Evolutionary conservation across 2,329 filamentous ascomycete genomes (phyloP).

Genomic region (Boeremia lycopersici): DNA sequence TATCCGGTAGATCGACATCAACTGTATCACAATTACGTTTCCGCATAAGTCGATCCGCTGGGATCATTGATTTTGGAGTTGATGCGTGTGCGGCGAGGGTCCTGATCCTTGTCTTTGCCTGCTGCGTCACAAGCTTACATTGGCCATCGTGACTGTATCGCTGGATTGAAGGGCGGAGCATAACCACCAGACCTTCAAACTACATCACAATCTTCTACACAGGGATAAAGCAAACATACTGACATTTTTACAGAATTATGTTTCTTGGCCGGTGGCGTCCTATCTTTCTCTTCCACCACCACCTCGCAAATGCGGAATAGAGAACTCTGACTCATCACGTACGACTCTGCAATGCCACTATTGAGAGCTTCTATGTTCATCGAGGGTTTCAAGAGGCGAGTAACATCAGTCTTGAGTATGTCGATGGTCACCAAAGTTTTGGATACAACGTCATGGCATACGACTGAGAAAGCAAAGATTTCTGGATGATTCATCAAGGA

Average conservation of each 20-base stretch:
- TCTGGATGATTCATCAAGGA: not conserved
- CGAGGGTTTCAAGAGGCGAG: not conserved
- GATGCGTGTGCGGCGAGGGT: not conserved
- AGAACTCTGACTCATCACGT: not conserved
- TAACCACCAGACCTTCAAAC: not conserved
- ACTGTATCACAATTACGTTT: too few species aligned
- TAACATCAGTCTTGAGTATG: not conserved
- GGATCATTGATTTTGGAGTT: too few species aligned
- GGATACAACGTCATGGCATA: not conserved
- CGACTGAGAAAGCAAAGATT: not conserved
- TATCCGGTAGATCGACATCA: too few species aligned
- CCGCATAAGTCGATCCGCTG: too few species aligned
- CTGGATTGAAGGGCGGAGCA: not conserved
- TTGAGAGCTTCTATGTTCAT: not conserved
- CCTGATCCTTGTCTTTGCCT: not conserved
- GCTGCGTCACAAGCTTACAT: not conserved
- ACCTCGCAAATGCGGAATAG: not conserved
- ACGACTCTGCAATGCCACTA: not conserved
- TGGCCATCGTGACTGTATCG: not conserved
- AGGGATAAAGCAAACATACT: not conserved
- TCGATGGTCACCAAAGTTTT: not conserved
- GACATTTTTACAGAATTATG: not conserved
- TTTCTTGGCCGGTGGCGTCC: not conserved
- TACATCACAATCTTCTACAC: not conserved
- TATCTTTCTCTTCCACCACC: not conserved